phyloP scores from a whole-genome alignment of 495 filamentous ascomycete genomes.

The Hyaloscypha bicolor region DNA sequence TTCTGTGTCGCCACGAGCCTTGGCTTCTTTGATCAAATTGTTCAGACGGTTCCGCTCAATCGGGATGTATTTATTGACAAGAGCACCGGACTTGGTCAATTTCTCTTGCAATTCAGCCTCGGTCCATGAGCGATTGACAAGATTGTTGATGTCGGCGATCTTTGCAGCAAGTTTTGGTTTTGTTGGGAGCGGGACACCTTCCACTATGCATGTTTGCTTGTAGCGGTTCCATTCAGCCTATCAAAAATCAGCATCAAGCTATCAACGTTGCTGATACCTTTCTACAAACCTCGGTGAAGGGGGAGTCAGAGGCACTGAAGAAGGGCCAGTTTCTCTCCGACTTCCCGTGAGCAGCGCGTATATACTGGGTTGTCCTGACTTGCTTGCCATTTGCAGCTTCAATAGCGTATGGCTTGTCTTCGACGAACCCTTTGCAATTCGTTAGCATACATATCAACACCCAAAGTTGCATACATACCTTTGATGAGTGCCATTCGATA shows the following conservation, averaged over 20 bases:
- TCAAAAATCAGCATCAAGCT: constrained; percentile 10
- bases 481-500: constrained; percentile 90
- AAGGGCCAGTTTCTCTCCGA: constrained; percentile 79
- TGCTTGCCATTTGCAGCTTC: constrained; percentile 67
- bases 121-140: constrained; percentile 79
- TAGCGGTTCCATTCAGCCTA: constrained; percentile 84
- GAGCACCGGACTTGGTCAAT: constrained; percentile 64
- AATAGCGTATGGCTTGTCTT: constrained; percentile 79
- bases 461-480: constrained; percentile 49
- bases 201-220: constrained; percentile 69
- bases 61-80: constrained; percentile 57
- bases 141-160: constrained; percentile 75
- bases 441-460: constrained; percentile 34
- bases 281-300: constrained; percentile 68
- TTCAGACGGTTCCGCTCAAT: constrained; percentile 64
- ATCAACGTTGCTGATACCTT: neutral
- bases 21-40: constrained; percentile 65
- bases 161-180: constrained; percentile 66
- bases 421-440: constrained; percentile 63
- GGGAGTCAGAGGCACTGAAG: constrained; percentile 75
- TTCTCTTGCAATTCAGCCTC: constrained; percentile 77
- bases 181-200: constrained; percentile 71
- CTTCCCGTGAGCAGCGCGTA: constrained; percentile 73
- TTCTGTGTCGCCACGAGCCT: constrained; percentile 56
- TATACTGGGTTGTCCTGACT: constrained; percentile 77